Conservation (phyloP, 2,329 filamentous ascomycete species). For the Talaromyces sp. region DNA sequence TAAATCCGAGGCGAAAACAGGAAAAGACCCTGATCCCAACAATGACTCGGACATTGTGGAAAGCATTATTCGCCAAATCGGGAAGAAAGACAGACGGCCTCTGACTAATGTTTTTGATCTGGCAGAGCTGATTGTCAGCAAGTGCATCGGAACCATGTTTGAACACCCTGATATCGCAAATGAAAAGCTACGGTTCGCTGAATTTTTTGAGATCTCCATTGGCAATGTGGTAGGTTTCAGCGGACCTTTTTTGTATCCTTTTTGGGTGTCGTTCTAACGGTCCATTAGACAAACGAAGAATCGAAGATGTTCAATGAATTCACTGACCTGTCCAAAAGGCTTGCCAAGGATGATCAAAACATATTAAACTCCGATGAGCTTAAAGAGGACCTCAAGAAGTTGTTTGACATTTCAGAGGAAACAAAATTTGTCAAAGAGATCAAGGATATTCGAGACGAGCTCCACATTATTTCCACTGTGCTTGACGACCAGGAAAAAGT, state of each 20-base stretch:
- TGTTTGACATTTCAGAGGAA: conserved; percentile 4
- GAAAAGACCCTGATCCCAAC: not conserved
- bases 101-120: not conserved
- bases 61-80: conserved; percentile 4
- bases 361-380: not conserved
- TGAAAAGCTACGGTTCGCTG: not conserved
- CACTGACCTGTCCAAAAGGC: not conserved
- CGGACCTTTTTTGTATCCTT: not conserved
- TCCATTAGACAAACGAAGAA: not conserved
- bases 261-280: not conserved
- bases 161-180: not conserved
- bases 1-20: not conserved
- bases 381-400: not conserved
- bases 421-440: conserved; percentile 2
- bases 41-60: conserved; percentile 6
- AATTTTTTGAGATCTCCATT: not conserved
- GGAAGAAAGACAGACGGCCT: not conserved
- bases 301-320: not conserved
- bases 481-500: conserved; percentile 4
- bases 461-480: conserved; percentile 3
- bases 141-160: not conserved
- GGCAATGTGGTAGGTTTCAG: not conserved
- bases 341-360: not conserved
- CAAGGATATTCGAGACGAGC: conserved; percentile 5
- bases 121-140: not conserved